Percentiles rank a stretch among this genome's conserved stretches.
These are phyloP conservation scores for Wickerhamiella australiensis DNA, from an alignment of 805 yeast genomes.

Conservation along the genomic window DNA sequence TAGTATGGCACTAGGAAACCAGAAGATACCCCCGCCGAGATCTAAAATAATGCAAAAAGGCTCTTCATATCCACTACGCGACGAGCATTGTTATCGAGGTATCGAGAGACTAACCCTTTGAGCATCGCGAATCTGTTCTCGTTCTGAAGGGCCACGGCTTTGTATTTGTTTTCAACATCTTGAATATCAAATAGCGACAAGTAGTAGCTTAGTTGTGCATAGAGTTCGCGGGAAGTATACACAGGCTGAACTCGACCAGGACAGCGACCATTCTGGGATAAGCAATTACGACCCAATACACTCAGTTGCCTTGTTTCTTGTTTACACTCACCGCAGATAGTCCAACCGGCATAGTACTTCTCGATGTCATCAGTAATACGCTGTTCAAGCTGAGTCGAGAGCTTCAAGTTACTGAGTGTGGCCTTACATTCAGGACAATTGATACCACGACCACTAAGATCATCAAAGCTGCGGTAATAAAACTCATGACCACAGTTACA, in stretches of 20 bases:
- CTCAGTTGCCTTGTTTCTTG: slow-evolving; percentile 70
- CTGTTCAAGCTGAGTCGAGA: slow-evolving; percentile 66
- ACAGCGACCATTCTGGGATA: slow-evolving; percentile 48
- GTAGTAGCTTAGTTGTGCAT: slow-evolving; percentile 74
- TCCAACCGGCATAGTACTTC: slow-evolving; percentile 74
- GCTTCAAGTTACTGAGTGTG: slow-evolving; percentile 38
- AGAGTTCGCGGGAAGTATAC: slow-evolving; percentile 67
- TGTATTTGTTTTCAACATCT: slow-evolving; percentile 40
- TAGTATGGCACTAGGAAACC: too few relatives aligned
- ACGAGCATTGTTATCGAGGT: slow-evolving; percentile 72
- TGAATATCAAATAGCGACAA: slow-evolving; percentile 62
- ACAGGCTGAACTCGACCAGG: slow-evolving; percentile 72
- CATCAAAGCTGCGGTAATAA: slow-evolving; percentile 56
- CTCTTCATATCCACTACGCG: slow-evolving; percentile 76
- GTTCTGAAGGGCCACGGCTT: slow-evolving; percentile 72
- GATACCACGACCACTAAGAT: slow-evolving; percentile 55
- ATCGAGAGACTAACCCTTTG: slow-evolving; percentile 53
- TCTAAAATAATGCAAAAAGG: slow-evolving; percentile 37
- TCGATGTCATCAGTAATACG: slow-evolving; percentile 58
- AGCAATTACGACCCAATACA: slow-evolving; percentile 79
- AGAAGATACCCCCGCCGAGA: not conserved
- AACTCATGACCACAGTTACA: slow-evolving; percentile 43
- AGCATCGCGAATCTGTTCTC: slow-evolving; percentile 44
- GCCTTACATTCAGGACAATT: slow-evolving; percentile 51
- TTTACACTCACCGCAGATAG: slow-evolving; percentile 81